A percentile compares a stretch with the other conserved stretches of the same genome.
Conservation (phyloP, 2,329 filamentous ascomycete genomes). For the Hypomyces rosellus region DNA sequence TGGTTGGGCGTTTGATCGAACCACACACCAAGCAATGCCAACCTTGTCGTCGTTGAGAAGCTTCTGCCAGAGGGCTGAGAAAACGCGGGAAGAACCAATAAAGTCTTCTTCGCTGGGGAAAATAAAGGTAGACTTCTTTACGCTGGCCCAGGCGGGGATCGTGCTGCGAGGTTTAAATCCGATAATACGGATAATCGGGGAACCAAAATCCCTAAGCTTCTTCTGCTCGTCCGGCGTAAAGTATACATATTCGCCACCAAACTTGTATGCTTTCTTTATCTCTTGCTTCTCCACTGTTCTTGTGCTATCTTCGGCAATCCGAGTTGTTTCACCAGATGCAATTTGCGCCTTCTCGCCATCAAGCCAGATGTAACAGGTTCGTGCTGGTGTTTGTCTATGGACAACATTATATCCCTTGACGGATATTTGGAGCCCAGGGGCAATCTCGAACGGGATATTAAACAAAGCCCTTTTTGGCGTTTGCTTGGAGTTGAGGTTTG, state of each 20-base stretch:
- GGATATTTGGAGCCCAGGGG: constrained; percentile 76
- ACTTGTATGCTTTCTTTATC: constrained; percentile 89
- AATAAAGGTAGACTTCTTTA: constrained; percentile 83
- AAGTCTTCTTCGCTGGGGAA: constrained; percentile 89
- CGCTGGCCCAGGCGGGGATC: constrained; percentile 76
- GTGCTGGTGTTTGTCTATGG: constrained; percentile 72
- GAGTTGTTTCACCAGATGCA: constrained; percentile 64
- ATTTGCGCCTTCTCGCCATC: constrained; percentile 82
- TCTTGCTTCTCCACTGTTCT: constrained; percentile 73
- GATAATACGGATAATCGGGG: constrained; percentile 78
- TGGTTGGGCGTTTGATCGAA: constrained; percentile 73
- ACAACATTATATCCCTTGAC: constrained; percentile 90
- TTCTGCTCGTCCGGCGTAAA: constrained; percentile 83
- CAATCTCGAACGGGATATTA: constrained; percentile 80
- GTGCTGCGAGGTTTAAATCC: constrained; percentile 80
- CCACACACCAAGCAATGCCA: constrained; percentile 83
- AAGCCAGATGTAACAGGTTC: constrained; percentile 82
- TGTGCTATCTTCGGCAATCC: constrained; percentile 71
- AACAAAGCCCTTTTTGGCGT: constrained; percentile 81
- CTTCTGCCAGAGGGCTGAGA: constrained; percentile 85
- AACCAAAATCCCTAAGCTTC: constrained; percentile 70
- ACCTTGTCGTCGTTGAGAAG: constrained; percentile 73
- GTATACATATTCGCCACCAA: constrained; percentile 81
- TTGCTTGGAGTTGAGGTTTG: constrained; percentile 86
- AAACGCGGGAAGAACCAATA: constrained; percentile 86